These are phyloP conservation scores for Akanthomyces dipterigenus DNA, from an alignment of 2,329 filamentous ascomycete genomes.

Conservation along the genomic window DNA sequence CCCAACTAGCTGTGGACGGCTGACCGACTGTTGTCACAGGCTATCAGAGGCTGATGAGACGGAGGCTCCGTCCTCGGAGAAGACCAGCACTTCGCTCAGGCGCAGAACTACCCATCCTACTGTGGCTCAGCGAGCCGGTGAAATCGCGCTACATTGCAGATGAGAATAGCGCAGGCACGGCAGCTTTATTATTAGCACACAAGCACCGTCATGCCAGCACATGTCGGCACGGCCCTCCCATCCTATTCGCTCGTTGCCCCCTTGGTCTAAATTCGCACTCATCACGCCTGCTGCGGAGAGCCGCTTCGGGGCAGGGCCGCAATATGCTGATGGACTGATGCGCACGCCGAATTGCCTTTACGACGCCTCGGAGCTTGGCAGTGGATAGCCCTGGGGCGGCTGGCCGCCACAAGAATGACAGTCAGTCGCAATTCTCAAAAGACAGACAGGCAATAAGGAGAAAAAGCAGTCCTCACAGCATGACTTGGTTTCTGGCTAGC, in stretches of 20 bases:
- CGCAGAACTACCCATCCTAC: background rate
- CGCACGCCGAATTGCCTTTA: background rate
- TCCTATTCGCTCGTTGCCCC: background rate
- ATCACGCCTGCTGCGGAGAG: background rate
- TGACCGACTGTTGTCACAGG: slow-evolving; percentile 1
- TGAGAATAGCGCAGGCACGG: background rate
- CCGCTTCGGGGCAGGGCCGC: background rate
- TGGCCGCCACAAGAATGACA: background rate
- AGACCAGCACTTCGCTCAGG: background rate
- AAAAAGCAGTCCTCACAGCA: background rate
- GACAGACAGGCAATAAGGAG: background rate
- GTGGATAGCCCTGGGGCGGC: background rate
- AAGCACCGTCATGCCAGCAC: background rate
- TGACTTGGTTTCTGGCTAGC: background rate
- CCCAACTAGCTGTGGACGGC: background rate
- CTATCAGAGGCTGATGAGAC: background rate
- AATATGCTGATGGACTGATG: background rate
- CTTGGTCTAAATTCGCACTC: background rate
- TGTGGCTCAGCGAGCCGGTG: background rate
- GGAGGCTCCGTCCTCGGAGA: background rate
- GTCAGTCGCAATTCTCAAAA: background rate
- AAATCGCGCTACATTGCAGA: background rate
- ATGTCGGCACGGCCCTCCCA: background rate
- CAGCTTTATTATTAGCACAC: too few species aligned
- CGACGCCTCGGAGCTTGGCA: background rate